Evolutionary conservation across 306 rosid genomes (phyloP), one percentile per base, ranked within the genome.

Genomic region (Alnus rubra): DNA sequence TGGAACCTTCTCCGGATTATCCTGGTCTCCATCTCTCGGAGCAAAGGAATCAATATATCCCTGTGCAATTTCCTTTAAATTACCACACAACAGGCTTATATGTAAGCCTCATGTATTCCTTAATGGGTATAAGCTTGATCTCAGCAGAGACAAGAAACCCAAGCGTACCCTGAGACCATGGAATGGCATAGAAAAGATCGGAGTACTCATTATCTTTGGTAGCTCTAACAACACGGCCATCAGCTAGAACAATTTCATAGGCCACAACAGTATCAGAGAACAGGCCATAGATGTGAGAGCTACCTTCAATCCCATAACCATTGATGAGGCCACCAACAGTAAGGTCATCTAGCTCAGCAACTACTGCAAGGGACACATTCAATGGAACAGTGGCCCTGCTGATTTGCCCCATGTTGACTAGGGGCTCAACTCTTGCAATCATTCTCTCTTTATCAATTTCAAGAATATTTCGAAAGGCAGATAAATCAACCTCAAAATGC

Each of bases 261-360:
- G 98, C 91, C 80, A 95, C 98, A 62, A 95, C 98, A 9, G 97
- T 92, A 48, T 95, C 98, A 48, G 98, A 76, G 86, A 95, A 92
- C 49, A 95, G 88, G 74, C 98, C 98, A 86, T 82, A 95, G 76
- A 87, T 72, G 88, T 95, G 98, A 75, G 98, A 91, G 88, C 98
- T 95, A 76, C 98, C 98, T 88, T 95, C 98, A 44, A 95, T 92
- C 45, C 98, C 98, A 73, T 95, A 95, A 56, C 98, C 98, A 69
- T 95, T 95, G 59, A 95, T 95, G 83, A 95, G 97, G 76, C 98
- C 98, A 80, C 98, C 98, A 48, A 95, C 98, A 56, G 98, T 95
- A 73, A 95, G 98, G 85, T 95, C 98, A 77, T 95, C 98, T 10
- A 95, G 91, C 85, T 95, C 98, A 0, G 98, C 98, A 71, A 95